Base-by-base conservation (phyloP, 441 rosid species). In the California macrophylla region DNA sequence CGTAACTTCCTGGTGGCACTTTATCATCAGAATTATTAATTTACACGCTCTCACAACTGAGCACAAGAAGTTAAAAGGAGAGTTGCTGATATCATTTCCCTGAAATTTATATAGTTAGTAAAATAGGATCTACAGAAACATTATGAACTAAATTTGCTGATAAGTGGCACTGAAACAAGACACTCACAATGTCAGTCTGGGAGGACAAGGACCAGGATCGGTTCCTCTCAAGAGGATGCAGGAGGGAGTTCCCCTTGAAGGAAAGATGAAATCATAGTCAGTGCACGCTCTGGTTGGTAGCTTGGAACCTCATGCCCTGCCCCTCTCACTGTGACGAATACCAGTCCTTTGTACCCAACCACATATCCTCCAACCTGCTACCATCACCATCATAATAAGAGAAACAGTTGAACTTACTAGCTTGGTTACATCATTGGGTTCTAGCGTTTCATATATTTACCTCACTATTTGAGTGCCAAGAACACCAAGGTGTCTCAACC, bases 301-400 rank as follows among this genome's bases (percentile, higher is more conserved):
- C 81, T 82, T 8, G 83, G 85, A 72, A 83, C 84, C 0, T 23
- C 15, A 73, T 85, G 86, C 20, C 87, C 85, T 0, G 87, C 75
- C 26, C 81, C 89, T 71, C 84, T 75, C 6, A 82, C 81, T 13
- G 89, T 79, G 9, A 50, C 4, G 12, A 85, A 71, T 16, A 66
- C 52, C 69, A 83, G 1, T 67, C 85, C 87, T 67, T 79, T 58
- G 68, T 83, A 78, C 58, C 61, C 80, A 28, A 70, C 79, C n/a
- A 72, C 80, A 74, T 83, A 83, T 66, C 85, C 84, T 68, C 86
- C 88, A 52, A 81, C 72, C 85, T 85, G 79, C 71, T 12, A 34
- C 20, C 56, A 45, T 45, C 28, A 74, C 52, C 69, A 18, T 66
- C 30, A 38, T 64, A 56, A 63, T 32, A 30, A 13, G 24, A 18